Base-by-base conservation (phyloP, 768 basidiomycete genomes). In the Rubroboletus satanas region DNA sequence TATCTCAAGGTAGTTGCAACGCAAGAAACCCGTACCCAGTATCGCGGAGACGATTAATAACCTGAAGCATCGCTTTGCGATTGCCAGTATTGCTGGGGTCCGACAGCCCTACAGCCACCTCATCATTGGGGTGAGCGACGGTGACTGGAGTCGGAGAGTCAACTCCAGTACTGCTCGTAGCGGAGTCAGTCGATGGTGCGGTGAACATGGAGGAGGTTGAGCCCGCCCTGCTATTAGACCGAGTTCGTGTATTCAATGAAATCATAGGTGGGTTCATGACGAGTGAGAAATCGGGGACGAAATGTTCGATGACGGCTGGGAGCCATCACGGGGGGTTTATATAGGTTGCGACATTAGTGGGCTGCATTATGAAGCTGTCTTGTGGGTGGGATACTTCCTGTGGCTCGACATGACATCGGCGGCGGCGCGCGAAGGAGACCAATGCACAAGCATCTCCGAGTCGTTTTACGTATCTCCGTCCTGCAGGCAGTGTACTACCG, bases 31-130 rank as follows among this genome's bases (percentile, higher is more conserved):
- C 71, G 12, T 55, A 84, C 87, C 87, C 87, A 0, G 84, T 85
- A 43, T 68, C 80, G 10, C 82, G 83, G 0, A 88, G 65, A 1
- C 78, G 78, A 52, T 87, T 85, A 2, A 86, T 74, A 0, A 84
- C 63, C 47, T 87, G 84, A 0, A 88, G 71, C 74, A 85, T 78
- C 14, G 67, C 72, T 5, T 79, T 75, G 6, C 83, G 73, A 1
- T 66, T 69, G 3, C 72, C 66, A 0, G 76, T 70, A n/a, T 77
- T 66, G 10, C 68, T 60, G 0, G 79, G 73, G 55, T 80, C 76
- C 0, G 82, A 80, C 0, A 87, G 73, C 0, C 85, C 85, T 5
- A 87, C 76, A 3, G 70, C 74, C 8, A 55, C 44, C 1, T 59
- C 57, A 6, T 51, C 37, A 0, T 52, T 14, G 17, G 9, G 0